These are phyloP conservation scores for Mycena galericulata DNA, from an alignment of 768 basidiomycete genomes.

Conservation along the genomic window DNA sequence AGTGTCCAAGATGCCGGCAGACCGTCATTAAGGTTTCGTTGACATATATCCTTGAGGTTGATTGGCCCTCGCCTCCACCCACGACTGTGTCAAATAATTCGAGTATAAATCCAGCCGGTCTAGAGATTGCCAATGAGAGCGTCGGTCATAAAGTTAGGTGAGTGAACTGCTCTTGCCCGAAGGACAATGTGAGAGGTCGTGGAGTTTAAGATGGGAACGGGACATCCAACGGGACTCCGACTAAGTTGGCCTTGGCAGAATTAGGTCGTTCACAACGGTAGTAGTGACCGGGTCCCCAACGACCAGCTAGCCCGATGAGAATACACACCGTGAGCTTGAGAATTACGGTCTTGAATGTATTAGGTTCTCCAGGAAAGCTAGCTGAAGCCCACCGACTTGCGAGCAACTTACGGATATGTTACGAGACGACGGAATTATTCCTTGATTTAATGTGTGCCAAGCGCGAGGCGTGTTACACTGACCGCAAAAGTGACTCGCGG, in stretches of 20 bases:
- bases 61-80: background rate
- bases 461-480: too few relatives aligned
- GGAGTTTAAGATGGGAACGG: background rate
- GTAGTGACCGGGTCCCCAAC: background rate
- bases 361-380: too few relatives aligned
- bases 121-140: conserved; percentile 15
- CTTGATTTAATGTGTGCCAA: too few relatives aligned
- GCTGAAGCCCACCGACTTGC: too few relatives aligned
- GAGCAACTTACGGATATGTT: too few relatives aligned
- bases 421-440: too few relatives aligned
- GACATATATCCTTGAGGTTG: background rate
- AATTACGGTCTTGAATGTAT: too few relatives aligned
- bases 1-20: background rate
- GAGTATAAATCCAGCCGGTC: background rate
- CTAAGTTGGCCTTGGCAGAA: background rate
- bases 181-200: conserved; percentile 1
- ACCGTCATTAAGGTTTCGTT: background rate
- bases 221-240: background rate
- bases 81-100: conserved; percentile 2
- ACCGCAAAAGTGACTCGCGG: too few relatives aligned
- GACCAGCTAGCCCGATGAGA: background rate
- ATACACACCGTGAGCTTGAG: too few relatives aligned
- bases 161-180: background rate
- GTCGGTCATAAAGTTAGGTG: background rate
- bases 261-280: background rate